Percentiles rank a stretch among this genome's conserved stretches.
Evolutionary conservation across 2,329 filamentous ascomycete genomes (phyloP).

Genomic region (Trichoderma harzianum): DNA sequence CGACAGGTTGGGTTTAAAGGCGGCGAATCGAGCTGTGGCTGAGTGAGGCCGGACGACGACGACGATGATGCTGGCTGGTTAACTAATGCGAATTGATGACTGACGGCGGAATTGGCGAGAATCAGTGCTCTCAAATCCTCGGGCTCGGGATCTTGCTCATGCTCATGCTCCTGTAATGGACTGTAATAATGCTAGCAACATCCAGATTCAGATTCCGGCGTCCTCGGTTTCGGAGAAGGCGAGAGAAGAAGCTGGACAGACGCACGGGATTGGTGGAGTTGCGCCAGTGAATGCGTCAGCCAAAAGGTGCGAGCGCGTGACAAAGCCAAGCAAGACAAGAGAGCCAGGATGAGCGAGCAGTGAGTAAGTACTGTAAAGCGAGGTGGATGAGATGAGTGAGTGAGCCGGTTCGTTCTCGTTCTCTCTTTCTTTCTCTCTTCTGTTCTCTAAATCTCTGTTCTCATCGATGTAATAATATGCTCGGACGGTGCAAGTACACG

Average conservation of each 20-base stretch:
- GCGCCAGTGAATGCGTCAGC: conserved; percentile 16
- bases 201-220: background rate
- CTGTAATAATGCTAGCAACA: background rate
- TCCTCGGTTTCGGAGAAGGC: conserved; percentile 23
- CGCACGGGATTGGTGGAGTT: conserved; percentile 17
- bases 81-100: background rate
- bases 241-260: conserved; percentile 19
- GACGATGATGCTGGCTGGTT: background rate
- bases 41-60: background rate
- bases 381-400: background rate
- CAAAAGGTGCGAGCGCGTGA: conserved; percentile 15
- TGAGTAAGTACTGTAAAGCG: background rate
- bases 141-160: background rate
- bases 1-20: background rate
- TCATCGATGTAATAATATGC: background rate
- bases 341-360: background rate
- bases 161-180: background rate
- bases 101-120: background rate
- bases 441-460: background rate
- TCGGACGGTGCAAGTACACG: background rate
- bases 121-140: background rate
- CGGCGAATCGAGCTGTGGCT: background rate
- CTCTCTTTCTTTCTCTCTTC: background rate
- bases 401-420: background rate
- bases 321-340: background rate